Evolutionary conservation across 108 stramenopile genomes (phyloP), one percentile per base, ranked within the genome.

Genomic region (Pseudonitzschia multiseries): DNA sequence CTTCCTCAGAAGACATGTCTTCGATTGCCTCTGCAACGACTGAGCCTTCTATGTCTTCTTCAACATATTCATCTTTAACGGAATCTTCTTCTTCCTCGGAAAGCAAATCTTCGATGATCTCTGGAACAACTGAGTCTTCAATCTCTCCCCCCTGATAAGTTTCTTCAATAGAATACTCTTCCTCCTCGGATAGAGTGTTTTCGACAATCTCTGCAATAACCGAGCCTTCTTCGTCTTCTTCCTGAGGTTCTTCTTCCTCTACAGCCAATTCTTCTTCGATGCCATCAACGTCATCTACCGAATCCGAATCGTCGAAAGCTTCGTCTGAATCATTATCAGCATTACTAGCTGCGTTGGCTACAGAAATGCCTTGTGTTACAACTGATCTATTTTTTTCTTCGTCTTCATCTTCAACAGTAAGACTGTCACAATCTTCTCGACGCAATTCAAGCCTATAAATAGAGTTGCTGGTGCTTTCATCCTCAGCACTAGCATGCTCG

Each of bases 21-120:
- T 62, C 61, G 4, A 21, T 41, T n/a, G 0, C 36, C 26, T 62
- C 61, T 31, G 32, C 36, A 31, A 17, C 61, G n/a, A 62, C 33
- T 48, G 46, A 48, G 46, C 46, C 18, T 41, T 62, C 61, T n/a
- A 6, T 14, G 61, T 62, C n/a, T 33, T 62, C 36, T 31, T 62
- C 61, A 31, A n/a, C 33, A 21, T 62, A 14, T 14, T 40, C 33
- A 20, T 62, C 61, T 40, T 56, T 22, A 22, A 24, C 24, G 2
- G n/a, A 51, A 51, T 51, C 50, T n/a, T 51, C 50, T 51, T 36
- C 36, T 5, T 5, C 36, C 36, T n/a, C n/a, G n/a, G 36, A 36
- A 2, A 36, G 6, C 36, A 51, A 17, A 48, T 48, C 46, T 48
- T 18, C 46, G 17, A 48, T 14, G 13, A 48, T 14, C 2, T 14